Evolutionary conservation across 371 early-diverging fungal species (phyloP).

Genomic region (Rhizopus delemar): DNA sequence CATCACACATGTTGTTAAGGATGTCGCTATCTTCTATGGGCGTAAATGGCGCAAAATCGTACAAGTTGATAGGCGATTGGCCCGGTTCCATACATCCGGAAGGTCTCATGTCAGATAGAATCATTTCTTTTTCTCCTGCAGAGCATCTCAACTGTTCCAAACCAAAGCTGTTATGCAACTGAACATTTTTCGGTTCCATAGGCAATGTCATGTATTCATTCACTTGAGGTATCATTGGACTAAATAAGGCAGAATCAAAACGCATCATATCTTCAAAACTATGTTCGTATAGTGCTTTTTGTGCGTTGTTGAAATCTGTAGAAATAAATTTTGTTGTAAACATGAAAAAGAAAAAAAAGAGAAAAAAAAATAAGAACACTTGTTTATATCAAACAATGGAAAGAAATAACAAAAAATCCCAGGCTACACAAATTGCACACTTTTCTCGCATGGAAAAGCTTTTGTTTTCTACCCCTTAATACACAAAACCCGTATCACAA

Average conservation of each 20-base stretch:
- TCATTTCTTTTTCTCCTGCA: not conserved
- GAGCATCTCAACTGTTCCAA: not conserved
- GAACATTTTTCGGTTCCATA: constrained; percentile 1
- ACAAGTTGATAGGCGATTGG: not conserved
- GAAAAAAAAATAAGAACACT: not conserved
- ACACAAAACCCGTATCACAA: not conserved
- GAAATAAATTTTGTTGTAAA: not conserved
- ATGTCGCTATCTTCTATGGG: not conserved
- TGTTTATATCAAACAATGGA: constrained; percentile 3
- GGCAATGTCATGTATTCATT: not conserved
- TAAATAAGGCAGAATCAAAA: constrained; percentile 4
- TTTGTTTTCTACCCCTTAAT: constrained; percentile 2
- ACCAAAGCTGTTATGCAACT: not conserved
- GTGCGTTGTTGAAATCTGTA: not conserved
- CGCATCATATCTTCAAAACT: constrained; percentile 3
- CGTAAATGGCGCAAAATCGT: not conserved
- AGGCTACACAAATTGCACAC: constrained; percentile 12
- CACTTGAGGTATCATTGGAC: constrained; percentile 1
- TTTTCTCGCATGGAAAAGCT: constrained; percentile 11
- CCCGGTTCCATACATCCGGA: too few species aligned
- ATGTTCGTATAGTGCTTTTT: not conserved
- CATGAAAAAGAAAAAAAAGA: not conserved
- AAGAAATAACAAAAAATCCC: not conserved
- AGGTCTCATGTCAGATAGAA: too few species aligned
- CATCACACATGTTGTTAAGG: not conserved